Percentiles rank a stretch among this genome's conserved stretches.
These are phyloP conservation scores for Malbranchea zuffiana DNA, from an alignment of 2,329 filamentous ascomycete genomes.

Conservation along the genomic window DNA sequence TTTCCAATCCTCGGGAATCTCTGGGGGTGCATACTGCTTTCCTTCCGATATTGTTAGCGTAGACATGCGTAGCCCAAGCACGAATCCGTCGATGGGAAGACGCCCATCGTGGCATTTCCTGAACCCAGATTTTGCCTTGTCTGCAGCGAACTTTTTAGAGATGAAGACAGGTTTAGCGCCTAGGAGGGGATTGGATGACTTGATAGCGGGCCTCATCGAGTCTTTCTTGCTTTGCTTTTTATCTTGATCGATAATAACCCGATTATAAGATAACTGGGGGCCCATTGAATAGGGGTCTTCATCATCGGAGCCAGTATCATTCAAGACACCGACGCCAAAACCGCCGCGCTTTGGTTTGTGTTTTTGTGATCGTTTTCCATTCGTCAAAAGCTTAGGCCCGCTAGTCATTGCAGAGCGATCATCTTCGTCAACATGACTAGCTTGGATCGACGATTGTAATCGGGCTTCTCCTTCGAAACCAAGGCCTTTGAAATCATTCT, in stretches of 20 bases:
- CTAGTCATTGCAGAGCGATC: constrained; percentile 29
- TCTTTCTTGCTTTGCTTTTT: constrained; percentile 64
- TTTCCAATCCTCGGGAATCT: constrained; percentile 53
- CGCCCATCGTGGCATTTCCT: constrained; percentile 75
- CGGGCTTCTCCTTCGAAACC: constrained; percentile 35
- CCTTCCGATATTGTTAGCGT: constrained; percentile 38
- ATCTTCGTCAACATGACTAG: constrained; percentile 20
- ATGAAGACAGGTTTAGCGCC: constrained; percentile 63
- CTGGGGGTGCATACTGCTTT: constrained; percentile 36
- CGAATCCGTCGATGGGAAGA: constrained; percentile 68
- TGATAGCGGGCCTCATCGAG: constrained; percentile 31
- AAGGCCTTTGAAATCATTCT: constrained; percentile 38
- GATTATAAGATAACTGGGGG: constrained; percentile 79
- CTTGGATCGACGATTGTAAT: constrained; percentile 19
- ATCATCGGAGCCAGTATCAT: constrained; percentile 88
- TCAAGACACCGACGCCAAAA: constrained; percentile 79
- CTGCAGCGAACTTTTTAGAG: constrained; percentile 49
- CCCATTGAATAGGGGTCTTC: constrained; percentile 91
- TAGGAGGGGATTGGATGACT: constrained; percentile 52
- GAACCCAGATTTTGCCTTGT: constrained; percentile 38
- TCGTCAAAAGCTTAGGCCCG: constrained; percentile 23
- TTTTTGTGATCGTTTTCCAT: constrained; percentile 31
- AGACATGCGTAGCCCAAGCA: constrained; percentile 49
- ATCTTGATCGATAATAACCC: constrained; percentile 60
- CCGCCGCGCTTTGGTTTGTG: constrained; percentile 53